phyloP scores from a whole-genome alignment of 352 stramenopile genomes.

The Phytophthora pluvialis region DNA sequence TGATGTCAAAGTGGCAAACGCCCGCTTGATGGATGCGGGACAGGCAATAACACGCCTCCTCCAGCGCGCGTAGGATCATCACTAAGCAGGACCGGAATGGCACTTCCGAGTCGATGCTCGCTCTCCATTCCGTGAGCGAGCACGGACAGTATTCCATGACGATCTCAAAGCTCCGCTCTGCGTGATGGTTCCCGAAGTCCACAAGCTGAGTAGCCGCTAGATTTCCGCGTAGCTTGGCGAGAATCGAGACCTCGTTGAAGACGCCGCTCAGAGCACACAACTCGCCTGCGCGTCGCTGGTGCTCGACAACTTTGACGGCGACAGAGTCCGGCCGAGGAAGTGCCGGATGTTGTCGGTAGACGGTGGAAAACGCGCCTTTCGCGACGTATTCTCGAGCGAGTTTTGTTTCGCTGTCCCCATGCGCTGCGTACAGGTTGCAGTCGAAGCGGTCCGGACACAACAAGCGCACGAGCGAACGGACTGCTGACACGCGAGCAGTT shows the following conservation, averaged over 20 bases:
- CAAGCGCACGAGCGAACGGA: constrained; percentile 45
- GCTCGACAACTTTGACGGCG: constrained; percentile 59
- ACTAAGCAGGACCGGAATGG: constrained; percentile 54
- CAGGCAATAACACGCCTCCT: constrained; percentile 43
- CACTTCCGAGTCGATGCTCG: constrained; percentile 4
- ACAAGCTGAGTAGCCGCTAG: constrained; percentile 57
- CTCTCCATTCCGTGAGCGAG: constrained; percentile 52
- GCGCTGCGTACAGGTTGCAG: constrained; percentile 38
- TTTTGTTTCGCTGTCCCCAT: constrained; percentile 4
- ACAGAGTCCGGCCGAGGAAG: constrained; percentile 28
- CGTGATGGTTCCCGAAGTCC: constrained; percentile 59
- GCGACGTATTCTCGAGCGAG: constrained; percentile 41
- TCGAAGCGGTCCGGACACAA: constrained; percentile 52
- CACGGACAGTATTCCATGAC: constrained; percentile 67
- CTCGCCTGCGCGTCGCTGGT: constrained; percentile 51
- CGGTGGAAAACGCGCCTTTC: constrained; percentile 57
- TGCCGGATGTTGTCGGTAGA: constrained; percentile 41
- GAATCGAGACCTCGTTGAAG: constrained; percentile 62
- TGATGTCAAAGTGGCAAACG: constrained; percentile 76
- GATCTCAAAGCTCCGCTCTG: constrained; percentile 55
- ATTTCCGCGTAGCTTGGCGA: constrained; percentile 57
- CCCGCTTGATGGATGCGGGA: constrained; percentile 46
- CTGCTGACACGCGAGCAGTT: constrained; percentile 32
- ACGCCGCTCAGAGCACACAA: constrained; percentile 49
- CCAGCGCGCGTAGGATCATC: constrained; percentile 52